These are phyloP conservation scores for Exserohilum turcica DNA, from an alignment of 2,329 filamentous ascomycete genomes.

Conservation along the genomic window DNA sequence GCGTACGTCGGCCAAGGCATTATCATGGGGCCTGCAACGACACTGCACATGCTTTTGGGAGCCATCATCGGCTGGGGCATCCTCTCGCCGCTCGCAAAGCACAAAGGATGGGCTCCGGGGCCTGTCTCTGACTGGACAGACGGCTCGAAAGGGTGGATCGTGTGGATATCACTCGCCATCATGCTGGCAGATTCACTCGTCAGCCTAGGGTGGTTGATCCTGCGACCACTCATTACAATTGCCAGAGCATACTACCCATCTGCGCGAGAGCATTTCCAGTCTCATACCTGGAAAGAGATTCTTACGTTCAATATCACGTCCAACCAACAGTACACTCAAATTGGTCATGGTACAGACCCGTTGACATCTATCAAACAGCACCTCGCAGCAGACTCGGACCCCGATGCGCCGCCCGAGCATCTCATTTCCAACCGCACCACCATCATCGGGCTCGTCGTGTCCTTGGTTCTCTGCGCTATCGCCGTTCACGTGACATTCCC, in stretches of 20 bases:
- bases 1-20: constrained; percentile 97
- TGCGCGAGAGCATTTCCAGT: constrained; percentile 31
- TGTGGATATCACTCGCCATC: constrained; percentile 93
- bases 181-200: constrained; percentile 95
- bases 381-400: constrained; percentile 51
- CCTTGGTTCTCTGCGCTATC: constrained; percentile 77
- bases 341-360: constrained; percentile 35
- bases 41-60: constrained; percentile 91
- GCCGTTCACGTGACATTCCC: constrained; percentile 86
- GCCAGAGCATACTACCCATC: constrained; percentile 48
- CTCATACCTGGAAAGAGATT: constrained; percentile 45
- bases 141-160: constrained; percentile 97
- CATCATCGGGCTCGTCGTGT: constrained; percentile 73
- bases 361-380: constrained; percentile 40
- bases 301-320: constrained; percentile 41
- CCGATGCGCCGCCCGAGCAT: constrained; percentile 83
- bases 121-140: constrained; percentile 85
- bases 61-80: constrained; percentile 89
- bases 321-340: constrained; percentile 48
- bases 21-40: constrained; percentile 97
- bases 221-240: constrained; percentile 65
- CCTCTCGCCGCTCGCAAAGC: constrained; percentile 85
- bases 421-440: constrained; percentile 76
- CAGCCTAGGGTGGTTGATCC: constrained; percentile 78
- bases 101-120: constrained; percentile 85